phyloP scores from a whole-genome alignment of 192 early-diverging fungal species.

The Irineochytrium annulatum region DNA sequence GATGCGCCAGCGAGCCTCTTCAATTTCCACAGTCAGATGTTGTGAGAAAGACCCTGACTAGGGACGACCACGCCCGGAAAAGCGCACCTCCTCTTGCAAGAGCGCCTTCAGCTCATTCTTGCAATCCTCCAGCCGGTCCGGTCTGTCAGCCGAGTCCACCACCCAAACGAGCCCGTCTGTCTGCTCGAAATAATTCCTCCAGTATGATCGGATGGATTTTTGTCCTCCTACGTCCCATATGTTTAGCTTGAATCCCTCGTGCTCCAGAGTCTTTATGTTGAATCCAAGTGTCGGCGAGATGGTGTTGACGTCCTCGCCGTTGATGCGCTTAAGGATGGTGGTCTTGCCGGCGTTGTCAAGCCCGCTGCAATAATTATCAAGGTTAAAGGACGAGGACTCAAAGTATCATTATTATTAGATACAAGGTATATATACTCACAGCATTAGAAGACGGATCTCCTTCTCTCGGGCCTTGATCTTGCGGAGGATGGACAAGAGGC shows the following conservation, averaged over 20 bases:
- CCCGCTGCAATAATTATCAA: constrained; percentile 46
- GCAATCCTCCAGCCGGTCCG: constrained; percentile 76
- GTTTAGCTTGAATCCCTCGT: constrained; percentile 83
- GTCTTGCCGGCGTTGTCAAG: constrained; percentile 99
- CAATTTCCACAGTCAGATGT: background rate
- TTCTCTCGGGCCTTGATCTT: constrained; percentile 90
- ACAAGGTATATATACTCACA: constrained; percentile 43
- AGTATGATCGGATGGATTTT: constrained; percentile 93
- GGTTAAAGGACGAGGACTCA: background rate
- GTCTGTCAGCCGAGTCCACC: constrained; percentile 87
- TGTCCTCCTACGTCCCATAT: constrained; percentile 99
- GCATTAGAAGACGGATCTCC: constrained; percentile 89
- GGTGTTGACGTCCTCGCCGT: constrained; percentile 83
- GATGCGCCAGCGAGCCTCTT: constrained; percentile 87
- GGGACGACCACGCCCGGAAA: background rate
- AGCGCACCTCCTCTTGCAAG: constrained; percentile 79
- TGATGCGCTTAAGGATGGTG: constrained; percentile 92
- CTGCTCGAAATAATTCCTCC: constrained; percentile 99
- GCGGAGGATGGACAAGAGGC: constrained; percentile 87
- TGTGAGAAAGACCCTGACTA: background rate
- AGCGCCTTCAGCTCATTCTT: constrained; percentile 69
- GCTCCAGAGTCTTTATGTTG: constrained; percentile 92
- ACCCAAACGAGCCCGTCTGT: constrained; percentile 98
- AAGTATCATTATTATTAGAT: background rate
- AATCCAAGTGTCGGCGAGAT: constrained; percentile 97